A percentile compares a stretch with the other conserved stretches of the same genome.
Conservation (phyloP, 192 early-diverging fungal species). For the Cetraspora pellucida region DNA sequence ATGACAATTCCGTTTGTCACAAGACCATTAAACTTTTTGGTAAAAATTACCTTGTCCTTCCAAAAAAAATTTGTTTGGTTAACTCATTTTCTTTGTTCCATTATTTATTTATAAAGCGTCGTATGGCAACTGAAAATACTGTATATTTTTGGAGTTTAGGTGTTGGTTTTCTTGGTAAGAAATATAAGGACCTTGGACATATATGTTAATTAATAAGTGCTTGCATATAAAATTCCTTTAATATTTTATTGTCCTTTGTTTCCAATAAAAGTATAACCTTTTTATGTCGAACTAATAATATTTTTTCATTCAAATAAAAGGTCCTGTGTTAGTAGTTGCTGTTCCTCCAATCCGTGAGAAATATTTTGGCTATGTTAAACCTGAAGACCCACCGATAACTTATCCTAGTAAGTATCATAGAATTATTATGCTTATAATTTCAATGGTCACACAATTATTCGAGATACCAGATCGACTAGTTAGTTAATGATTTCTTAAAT, state of each 20-base stretch:
- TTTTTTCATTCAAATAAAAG: not conserved
- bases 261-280: not conserved
- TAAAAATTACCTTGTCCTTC: not conserved
- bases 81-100: not conserved
- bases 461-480: no score
- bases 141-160: not conserved
- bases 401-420: no score
- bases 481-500: no score
- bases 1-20: not conserved
- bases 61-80: not conserved
- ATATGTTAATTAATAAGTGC: not conserved
- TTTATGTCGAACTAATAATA: not conserved
- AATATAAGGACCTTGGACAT: not conserved
- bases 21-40: not conserved
- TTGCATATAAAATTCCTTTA: not conserved
- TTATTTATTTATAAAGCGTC: not conserved
- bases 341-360: not conserved
- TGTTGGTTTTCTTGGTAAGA: not conserved
- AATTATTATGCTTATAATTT: no score
- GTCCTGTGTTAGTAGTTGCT: not conserved
- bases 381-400: no score
- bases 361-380: not conserved
- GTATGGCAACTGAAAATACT: not conserved
- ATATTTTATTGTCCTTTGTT: not conserved
- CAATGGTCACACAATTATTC: no score